These are phyloP conservation scores for Sphaerosporella brunnea DNA, from an alignment of 495 filamentous ascomycete genomes.

Conservation along the genomic window DNA sequence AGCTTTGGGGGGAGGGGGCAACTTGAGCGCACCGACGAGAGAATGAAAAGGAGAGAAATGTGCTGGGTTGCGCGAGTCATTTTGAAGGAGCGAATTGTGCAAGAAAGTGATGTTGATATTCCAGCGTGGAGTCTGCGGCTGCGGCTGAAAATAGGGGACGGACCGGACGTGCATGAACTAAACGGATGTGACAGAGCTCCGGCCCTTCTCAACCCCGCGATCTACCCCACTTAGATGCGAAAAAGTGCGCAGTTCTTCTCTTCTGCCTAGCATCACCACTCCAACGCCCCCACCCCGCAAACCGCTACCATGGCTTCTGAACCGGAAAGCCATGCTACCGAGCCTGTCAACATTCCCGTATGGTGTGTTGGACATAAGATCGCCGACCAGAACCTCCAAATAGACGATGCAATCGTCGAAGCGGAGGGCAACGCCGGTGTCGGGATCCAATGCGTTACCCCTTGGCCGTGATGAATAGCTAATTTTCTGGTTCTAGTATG, in stretches of 20 bases:
- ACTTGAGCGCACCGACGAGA: conserved; percentile 68
- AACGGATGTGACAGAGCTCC: no score
- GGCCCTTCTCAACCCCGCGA: no score
- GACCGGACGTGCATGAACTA: no score
- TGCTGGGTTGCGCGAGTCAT: conserved; percentile 96
- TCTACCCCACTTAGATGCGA: no score
- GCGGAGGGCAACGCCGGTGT: conserved; percentile 16
- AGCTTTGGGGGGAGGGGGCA: conserved; percentile 12
- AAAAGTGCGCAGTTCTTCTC: no score
- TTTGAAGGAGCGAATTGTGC: not conserved
- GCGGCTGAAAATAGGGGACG: no score
- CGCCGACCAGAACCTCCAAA: conserved; percentile 15
- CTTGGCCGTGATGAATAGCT: no score
- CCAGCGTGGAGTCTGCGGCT: no score
- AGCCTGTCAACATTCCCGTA: conserved; percentile 12
- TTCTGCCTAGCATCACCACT: no score
- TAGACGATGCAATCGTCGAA: conserved; percentile 15
- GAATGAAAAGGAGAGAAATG: conserved; percentile 65
- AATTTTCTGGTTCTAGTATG: conserved; percentile 44
- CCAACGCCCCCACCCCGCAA: no score
- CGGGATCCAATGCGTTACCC: conserved; percentile 1
- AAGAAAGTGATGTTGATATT: no score
- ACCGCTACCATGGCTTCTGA: conserved; percentile 9
- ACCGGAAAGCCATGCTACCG: conserved; percentile 4
- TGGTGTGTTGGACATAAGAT: conserved; percentile 24